A percentile compares a stretch with the other conserved stretches of the same genome.
Conservation (phyloP, 2,329 filamentous ascomycete species). For the Ophiocordyceps sinensis region DNA sequence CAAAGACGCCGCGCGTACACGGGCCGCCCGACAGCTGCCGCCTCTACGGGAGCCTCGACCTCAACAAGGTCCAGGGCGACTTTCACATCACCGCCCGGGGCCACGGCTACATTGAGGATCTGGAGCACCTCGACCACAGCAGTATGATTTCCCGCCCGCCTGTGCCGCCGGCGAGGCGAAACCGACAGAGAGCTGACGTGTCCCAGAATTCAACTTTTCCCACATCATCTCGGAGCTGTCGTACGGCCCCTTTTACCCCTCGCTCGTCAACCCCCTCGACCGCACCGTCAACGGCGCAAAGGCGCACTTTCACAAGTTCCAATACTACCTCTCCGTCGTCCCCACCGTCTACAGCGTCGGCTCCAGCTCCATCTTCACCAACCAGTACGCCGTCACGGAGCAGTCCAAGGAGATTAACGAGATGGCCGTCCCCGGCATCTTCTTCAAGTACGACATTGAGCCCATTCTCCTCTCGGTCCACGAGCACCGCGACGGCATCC, state of each 20-base stretch:
- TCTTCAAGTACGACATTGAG: conserved; percentile 98
- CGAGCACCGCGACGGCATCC: conserved; percentile 62
- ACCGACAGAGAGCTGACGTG: neutral
- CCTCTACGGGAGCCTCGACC: conserved; percentile 75
- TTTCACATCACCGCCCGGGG: conserved; percentile 95
- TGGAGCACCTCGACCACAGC: conserved; percentile 64
- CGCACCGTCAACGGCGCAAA: conserved; percentile 67
- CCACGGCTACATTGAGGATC: conserved; percentile 80
- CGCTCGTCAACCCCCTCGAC: conserved; percentile 86
- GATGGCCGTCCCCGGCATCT: conserved; percentile 68
- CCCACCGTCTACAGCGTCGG: conserved; percentile 79
- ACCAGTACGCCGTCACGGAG: conserved; percentile 95
- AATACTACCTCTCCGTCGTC: conserved; percentile 93
- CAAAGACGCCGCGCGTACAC: conserved; percentile 59
- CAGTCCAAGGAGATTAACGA: conserved; percentile 62
- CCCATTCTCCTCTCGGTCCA: conserved; percentile 78
- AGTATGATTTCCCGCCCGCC: conserved; percentile 34
- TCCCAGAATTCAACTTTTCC: conserved; percentile 83
- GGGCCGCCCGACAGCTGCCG: conserved; percentile 59
- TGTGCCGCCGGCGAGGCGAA: too few species aligned
- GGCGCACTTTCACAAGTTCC: conserved; percentile 82
- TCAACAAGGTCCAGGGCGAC: conserved; percentile 95
- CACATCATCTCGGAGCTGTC: conserved; percentile 93
- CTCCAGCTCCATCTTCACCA: conserved; percentile 63
- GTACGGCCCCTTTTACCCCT: conserved; percentile 93